A percentile compares a stretch with the other conserved stretches of the same genome.
Conservation (phyloP, 2,329 filamentous ascomycete genomes). For the Neonectria faginata region DNA sequence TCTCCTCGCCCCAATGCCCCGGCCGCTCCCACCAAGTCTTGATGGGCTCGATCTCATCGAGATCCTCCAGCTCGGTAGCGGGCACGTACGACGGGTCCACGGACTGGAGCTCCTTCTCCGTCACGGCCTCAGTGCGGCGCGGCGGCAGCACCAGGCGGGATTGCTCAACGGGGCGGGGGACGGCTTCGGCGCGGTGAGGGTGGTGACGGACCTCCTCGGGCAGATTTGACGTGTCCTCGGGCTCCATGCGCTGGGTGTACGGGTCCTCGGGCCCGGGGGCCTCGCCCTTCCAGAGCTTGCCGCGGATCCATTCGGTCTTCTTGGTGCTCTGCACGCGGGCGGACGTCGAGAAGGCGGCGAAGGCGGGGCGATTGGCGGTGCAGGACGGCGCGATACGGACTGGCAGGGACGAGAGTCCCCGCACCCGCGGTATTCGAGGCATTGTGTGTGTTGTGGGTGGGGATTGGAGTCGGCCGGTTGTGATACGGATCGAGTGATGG, state of each 20-base stretch:
- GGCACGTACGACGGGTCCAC: conserved; percentile 58
- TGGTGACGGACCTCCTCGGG: conserved; percentile 47
- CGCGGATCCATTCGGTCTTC: conserved; percentile 54
- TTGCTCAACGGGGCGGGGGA: conserved; percentile 37
- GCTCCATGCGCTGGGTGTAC: conserved; percentile 50
- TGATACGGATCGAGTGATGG: conserved; percentile 24
- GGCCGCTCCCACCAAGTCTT: conserved; percentile 65
- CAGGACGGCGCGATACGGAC: conserved; percentile 41
- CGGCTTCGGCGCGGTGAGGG: conserved; percentile 24
- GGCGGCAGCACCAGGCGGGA: conserved; percentile 52
- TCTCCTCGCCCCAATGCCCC: conserved; percentile 63
- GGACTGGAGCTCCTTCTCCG: conserved; percentile 48
- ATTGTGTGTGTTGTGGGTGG: conserved; percentile 47
- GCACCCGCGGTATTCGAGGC: conserved; percentile 57
- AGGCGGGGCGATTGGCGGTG: conserved; percentile 43
- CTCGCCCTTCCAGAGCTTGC: conserved; percentile 56
- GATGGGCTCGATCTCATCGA: conserved; percentile 62
- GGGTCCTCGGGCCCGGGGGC: conserved; percentile 54
- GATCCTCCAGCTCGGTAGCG: conserved; percentile 57
- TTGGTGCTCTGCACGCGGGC: conserved; percentile 44
- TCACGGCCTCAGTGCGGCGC: conserved; percentile 48
- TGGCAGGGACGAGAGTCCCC: conserved; percentile 50
- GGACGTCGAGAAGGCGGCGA: conserved; percentile 52
- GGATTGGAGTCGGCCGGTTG: conserved; percentile 5
- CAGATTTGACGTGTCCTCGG: conserved; percentile 46